Conservation (phyloP, 257 asterid genomes). For the Petrea volubilis region DNA sequence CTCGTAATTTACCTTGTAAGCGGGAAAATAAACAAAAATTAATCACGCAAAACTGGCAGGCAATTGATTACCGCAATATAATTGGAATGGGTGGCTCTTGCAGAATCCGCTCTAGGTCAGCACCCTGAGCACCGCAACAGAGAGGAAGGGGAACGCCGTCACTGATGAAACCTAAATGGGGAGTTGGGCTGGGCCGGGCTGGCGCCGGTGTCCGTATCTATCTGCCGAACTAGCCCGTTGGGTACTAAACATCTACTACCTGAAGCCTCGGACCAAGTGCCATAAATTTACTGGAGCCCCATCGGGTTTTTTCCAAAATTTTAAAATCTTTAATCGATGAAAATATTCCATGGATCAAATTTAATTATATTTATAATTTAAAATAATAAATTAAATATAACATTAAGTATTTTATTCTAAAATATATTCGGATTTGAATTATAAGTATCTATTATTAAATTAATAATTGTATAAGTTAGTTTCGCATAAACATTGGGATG, state of each 20-base stretch:
- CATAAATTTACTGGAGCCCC: too few species aligned
- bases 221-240: not conserved
- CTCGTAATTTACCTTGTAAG: not conserved
- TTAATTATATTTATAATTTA: too few species aligned
- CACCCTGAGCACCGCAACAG: not conserved
- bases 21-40: not conserved
- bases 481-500: too few species aligned
- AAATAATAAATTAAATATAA: too few species aligned
- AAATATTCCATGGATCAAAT: too few species aligned
- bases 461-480: too few species aligned
- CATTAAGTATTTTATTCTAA: too few species aligned
- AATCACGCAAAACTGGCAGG: too few species aligned
- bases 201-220: not conserved
- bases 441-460: too few species aligned
- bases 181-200: constrained; percentile 12
- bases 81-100: constrained; percentile 8
- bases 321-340: too few species aligned
- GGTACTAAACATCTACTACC: not conserved
- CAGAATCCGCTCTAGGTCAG: constrained; percentile 8
- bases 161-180: not conserved
- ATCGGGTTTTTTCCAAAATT: too few species aligned
- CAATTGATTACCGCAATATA: constrained; percentile 3
- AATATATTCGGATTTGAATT: too few species aligned
- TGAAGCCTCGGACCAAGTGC: not conserved
- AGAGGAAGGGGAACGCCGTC: not conserved